phyloP scores from a whole-genome alignment of 2,329 filamentous ascomycete species.

The Apiospora arundinis region DNA sequence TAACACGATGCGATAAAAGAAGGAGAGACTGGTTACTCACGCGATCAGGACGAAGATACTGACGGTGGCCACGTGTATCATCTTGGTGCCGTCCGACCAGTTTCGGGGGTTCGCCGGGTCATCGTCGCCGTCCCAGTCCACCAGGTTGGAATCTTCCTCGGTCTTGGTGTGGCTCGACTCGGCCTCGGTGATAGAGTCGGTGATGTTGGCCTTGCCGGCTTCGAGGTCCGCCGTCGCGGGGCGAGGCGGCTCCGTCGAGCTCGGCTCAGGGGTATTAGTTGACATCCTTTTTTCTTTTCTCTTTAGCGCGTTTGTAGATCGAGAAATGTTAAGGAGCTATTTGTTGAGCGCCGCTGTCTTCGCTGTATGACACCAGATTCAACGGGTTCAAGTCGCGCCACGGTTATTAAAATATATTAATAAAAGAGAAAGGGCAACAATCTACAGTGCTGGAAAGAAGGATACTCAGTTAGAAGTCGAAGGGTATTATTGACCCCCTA shows the following conservation, averaged over 20 bases:
- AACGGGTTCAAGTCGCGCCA: too few species aligned
- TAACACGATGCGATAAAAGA: not conserved
- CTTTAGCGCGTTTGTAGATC: not conserved
- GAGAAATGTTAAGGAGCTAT: too few species aligned
- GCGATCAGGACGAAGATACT: slow-evolving; percentile 52
- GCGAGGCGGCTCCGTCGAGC: not conserved
- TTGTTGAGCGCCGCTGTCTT: too few species aligned
- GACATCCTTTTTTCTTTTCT: not conserved
- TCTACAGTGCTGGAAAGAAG: too few species aligned
- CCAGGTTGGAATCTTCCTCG: slow-evolving; percentile 50
- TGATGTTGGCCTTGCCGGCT: not conserved
- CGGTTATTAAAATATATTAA: too few species aligned
- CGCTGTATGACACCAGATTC: too few species aligned
- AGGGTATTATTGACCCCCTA: not conserved
- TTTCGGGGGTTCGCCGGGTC: slow-evolving; percentile 61
- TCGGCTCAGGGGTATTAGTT: not conserved
- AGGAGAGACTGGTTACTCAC: not conserved
- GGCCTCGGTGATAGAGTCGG: not conserved
- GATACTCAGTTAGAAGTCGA: not conserved
- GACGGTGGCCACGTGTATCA: slow-evolving; percentile 52
- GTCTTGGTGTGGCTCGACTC: not conserved
- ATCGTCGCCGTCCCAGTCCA: slow-evolving; percentile 58
- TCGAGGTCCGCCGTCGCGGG: not conserved
- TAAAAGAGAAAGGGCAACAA: too few species aligned
- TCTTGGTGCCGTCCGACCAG: slow-evolving; percentile 54